Conservation (phyloP, 345 rosid species). For the Aethionema arabicum region DNA sequence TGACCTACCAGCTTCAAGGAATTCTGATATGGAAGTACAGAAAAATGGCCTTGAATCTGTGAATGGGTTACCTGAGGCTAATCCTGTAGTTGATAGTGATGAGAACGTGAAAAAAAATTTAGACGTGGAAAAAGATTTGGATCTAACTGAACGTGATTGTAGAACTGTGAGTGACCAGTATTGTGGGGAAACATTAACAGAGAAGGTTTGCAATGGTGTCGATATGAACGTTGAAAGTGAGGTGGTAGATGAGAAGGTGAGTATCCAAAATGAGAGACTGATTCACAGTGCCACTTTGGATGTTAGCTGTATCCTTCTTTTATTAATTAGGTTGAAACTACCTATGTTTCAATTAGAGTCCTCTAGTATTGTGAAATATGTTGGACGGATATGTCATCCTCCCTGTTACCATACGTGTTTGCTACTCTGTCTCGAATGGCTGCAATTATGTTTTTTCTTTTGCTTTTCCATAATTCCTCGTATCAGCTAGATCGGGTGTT, state of each 20-base stretch:
- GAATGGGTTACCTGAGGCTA: slow-evolving; percentile 40
- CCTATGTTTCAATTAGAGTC: neutral
- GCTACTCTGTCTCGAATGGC: slow-evolving; percentile 10
- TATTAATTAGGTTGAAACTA: slow-evolving; percentile 17
- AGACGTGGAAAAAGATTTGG: slow-evolving; percentile 30
- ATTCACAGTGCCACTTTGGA: slow-evolving; percentile 34
- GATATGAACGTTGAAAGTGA: slow-evolving; percentile 42
- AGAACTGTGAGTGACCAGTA: slow-evolving; percentile 35
- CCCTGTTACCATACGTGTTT: slow-evolving; percentile 13
- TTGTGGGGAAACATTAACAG: slow-evolving; percentile 27
- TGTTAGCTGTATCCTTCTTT: slow-evolving; percentile 64
- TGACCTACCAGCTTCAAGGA: slow-evolving; percentile 35
- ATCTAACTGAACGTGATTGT: slow-evolving; percentile 32
- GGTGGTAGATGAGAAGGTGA: slow-evolving; percentile 37
- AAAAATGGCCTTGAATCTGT: slow-evolving; percentile 38
- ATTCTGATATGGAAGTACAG: slow-evolving; percentile 39
- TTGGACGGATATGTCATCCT: neutral
- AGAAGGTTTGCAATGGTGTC: slow-evolving; percentile 40
- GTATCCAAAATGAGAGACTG: slow-evolving; percentile 32
- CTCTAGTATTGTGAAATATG: neutral
- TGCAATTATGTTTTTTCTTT: slow-evolving; percentile 19
- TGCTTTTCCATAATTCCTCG: slow-evolving; percentile 51
- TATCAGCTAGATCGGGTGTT: slow-evolving; percentile 57
- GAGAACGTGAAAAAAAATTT: slow-evolving; percentile 16
- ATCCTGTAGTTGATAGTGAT: slow-evolving; percentile 26